Conservation (phyloP, 129 eudicot species). For the Chrysanthemum makinoi region DNA sequence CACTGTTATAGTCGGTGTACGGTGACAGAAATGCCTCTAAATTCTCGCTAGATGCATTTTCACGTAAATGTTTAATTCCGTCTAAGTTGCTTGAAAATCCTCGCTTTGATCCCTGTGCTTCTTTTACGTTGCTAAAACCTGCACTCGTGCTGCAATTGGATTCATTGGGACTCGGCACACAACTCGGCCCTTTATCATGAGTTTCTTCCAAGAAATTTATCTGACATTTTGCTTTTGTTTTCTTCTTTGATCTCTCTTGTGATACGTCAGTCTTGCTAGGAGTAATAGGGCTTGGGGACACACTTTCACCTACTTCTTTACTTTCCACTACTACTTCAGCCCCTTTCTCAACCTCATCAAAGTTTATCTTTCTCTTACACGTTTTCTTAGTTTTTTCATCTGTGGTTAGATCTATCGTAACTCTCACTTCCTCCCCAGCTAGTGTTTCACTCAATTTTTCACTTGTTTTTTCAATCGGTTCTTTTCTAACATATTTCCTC, state of each 20-base stretch:
- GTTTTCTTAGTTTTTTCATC: neutral
- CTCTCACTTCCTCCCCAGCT: conserved; percentile 21
- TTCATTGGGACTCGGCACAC: conserved; percentile 39
- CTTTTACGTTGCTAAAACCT: conserved; percentile 19
- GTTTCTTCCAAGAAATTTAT: conserved; percentile 54
- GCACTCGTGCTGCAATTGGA: conserved; percentile 54
- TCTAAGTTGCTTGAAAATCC: conserved; percentile 21
- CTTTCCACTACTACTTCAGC: conserved; percentile 26
- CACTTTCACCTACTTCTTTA: conserved; percentile 24
- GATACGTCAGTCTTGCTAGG: conserved; percentile 30
- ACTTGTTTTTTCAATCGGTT: conserved; percentile 22
- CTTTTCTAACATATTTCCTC: conserved; percentile 52
- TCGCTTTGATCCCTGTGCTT: conserved; percentile 35
- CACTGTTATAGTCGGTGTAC: conserved; percentile 21
- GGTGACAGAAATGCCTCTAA: conserved; percentile 37
- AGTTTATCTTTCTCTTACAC: no score
- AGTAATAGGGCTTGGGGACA: conserved; percentile 23
- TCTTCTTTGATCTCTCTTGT: conserved; percentile 21
- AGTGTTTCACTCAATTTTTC: conserved; percentile 28
- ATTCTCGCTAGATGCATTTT: conserved; percentile 28
- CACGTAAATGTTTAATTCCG: conserved; percentile 23
- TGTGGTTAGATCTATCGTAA: conserved; percentile 19
- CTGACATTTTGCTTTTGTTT: conserved; percentile 48
- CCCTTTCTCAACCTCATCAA: conserved; percentile 29
- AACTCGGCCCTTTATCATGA: conserved; percentile 46